phyloP scores from a whole-genome alignment of 169 alveolate genomes.

The Eimeria sp. region DNA sequence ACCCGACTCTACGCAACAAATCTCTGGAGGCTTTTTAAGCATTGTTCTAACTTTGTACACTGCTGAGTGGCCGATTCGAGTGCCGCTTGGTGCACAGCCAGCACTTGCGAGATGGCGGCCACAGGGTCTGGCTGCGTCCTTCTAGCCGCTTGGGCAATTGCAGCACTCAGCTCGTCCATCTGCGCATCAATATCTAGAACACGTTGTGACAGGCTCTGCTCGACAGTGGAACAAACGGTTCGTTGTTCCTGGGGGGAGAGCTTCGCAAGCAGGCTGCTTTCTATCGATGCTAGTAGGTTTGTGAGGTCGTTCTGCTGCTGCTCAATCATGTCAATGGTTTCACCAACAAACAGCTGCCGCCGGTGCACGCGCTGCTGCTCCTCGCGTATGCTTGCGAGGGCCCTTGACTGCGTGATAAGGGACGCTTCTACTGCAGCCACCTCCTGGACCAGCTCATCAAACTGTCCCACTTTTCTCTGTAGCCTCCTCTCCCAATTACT shows the following conservation, averaged over 20 bases:
- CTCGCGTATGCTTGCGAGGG: conserved; percentile 60
- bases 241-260: conserved; percentile 50
- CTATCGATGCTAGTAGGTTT: conserved; percentile 66
- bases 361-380: conserved; percentile 78
- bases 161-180: conserved; percentile 67
- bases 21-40: conserved; percentile 57
- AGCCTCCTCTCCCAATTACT: conserved; percentile 81
- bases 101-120: conserved; percentile 75
- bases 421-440: conserved; percentile 78
- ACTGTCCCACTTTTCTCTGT: conserved; percentile 75
- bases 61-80: conserved; percentile 74
- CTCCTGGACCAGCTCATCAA: conserved; percentile 77
- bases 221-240: conserved; percentile 51
- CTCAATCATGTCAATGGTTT: conserved; percentile 74
- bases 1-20: conserved; percentile 38
- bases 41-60: conserved; percentile 59
- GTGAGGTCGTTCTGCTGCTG: conserved; percentile 76
- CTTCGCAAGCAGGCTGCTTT: conserved; percentile 47
- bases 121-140: conserved; percentile 72
- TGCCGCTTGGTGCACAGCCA: conserved; percentile 83
- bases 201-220: conserved; percentile 71
- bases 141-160: conserved; percentile 68
- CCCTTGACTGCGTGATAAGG: conserved; percentile 60
- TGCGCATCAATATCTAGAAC: conserved; percentile 72
- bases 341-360: conserved; percentile 73